phyloP scores from a whole-genome alignment of 2,329 filamentous ascomycete species.

The Neopestalotiopsis sp. region DNA sequence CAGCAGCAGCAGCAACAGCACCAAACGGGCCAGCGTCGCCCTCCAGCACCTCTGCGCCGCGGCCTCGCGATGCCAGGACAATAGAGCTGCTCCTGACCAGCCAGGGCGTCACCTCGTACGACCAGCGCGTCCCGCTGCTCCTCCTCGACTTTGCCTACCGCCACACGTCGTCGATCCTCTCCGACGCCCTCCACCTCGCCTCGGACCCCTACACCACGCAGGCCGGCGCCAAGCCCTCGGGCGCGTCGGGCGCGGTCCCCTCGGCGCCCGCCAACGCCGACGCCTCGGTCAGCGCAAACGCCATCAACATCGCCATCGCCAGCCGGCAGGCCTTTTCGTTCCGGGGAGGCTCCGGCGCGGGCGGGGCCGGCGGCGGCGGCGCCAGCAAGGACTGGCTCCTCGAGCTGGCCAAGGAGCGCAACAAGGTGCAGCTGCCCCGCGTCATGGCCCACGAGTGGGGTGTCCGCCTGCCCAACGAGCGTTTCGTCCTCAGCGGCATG shows the following conservation, averaged over 20 bases:
- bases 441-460: slow-evolving; percentile 72
- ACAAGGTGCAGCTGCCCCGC: slow-evolving; percentile 68
- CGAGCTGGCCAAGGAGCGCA: slow-evolving; percentile 75
- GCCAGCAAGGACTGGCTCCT: slow-evolving; percentile 77
- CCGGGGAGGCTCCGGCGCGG: slow-evolving; percentile 53
- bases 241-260: slow-evolving; percentile 54
- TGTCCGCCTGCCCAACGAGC: slow-evolving; percentile 68
- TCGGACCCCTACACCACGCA: slow-evolving; percentile 71
- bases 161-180: slow-evolving; percentile 75
- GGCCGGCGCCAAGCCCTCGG: slow-evolving; percentile 58
- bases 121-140: slow-evolving; percentile 81
- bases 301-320: slow-evolving; percentile 75
- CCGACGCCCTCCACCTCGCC: slow-evolving; percentile 72
- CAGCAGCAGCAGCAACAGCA: slow-evolving; percentile 22
- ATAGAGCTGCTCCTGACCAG: slow-evolving; percentile 81
- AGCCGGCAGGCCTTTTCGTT: slow-evolving; percentile 74
- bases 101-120: slow-evolving; percentile 80
- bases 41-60: slow-evolving; percentile 49
- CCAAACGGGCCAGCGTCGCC: slow-evolving; percentile 32
- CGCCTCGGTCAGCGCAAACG: slow-evolving; percentile 67
- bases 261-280: slow-evolving; percentile 53
- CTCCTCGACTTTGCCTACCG: slow-evolving; percentile 88
- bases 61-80: slow-evolving; percentile 79
- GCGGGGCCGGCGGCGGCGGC: slow-evolving; percentile 51
- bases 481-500: slow-evolving; percentile 70